A percentile compares a stretch with the other conserved stretches of the same genome.
phyloP scores from a whole-genome alignment of 2,329 filamentous ascomycete species.

The Tolypocladium album region DNA sequence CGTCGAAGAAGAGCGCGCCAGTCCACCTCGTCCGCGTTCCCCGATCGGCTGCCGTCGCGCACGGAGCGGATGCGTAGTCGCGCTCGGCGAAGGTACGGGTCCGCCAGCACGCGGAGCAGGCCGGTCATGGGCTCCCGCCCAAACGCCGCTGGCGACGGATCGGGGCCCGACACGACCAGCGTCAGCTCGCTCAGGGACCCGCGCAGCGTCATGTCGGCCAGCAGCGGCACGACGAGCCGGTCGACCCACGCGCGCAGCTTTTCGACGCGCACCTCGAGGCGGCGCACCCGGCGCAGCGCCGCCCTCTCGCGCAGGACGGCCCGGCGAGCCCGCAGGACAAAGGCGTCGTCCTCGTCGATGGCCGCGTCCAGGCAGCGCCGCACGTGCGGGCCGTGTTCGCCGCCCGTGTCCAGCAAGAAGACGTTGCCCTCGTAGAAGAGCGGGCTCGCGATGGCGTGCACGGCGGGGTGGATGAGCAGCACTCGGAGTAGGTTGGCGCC shows the following conservation, averaged over 20 bases:
- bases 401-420: conserved; percentile 18
- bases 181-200: conserved; percentile 16
- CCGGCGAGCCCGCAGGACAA: conserved; percentile 1
- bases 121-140: conserved; percentile 18
- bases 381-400: conserved; percentile 15
- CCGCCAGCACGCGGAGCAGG: conserved; percentile 29
- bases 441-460: conserved; percentile 20
- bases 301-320: conserved; percentile 11
- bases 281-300: conserved; percentile 14
- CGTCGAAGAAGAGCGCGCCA: conserved; percentile 19
- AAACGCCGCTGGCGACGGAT: conserved; percentile 6
- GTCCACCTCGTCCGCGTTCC: conserved; percentile 12
- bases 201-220: conserved; percentile 20
- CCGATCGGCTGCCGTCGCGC: conserved; percentile 14
- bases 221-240: conserved; percentile 14
- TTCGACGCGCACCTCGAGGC: conserved; percentile 17
- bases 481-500: conserved; percentile 12
- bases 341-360: conserved; percentile 7
- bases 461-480: conserved; percentile 19
- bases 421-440: conserved; percentile 20
- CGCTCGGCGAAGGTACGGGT: conserved; percentile 31
- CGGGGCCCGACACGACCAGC: neutral
- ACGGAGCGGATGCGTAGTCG: conserved; percentile 23
- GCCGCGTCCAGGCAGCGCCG: conserved; percentile 11
- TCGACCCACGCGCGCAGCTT: conserved; percentile 21